Percentiles rank a stretch among this genome's conserved stretches.
These are phyloP conservation scores for Xerocomus cyaneibrunnescens DNA, from an alignment of 1,284 basidiomycete genomes.

Conservation along the genomic window DNA sequence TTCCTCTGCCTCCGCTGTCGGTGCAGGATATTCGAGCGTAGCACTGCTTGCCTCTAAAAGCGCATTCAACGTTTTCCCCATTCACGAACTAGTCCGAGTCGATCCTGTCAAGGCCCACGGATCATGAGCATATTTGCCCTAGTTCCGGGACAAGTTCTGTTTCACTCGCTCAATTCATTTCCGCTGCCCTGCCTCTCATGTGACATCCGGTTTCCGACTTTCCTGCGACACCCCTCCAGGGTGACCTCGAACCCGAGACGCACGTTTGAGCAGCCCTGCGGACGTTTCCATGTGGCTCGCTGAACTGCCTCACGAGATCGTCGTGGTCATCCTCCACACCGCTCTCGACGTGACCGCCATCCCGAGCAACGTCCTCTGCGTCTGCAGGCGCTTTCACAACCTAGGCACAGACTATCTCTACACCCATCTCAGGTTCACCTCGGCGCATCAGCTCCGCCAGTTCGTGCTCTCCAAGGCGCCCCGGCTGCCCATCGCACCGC, in stretches of 20 bases:
- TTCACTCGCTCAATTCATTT: background rate
- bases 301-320: slow-evolving; percentile 29
- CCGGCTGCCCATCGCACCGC: slow-evolving; percentile 14
- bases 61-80: background rate
- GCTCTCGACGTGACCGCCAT: slow-evolving; percentile 10
- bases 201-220: slow-evolving; percentile 8
- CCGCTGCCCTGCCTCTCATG: background rate
- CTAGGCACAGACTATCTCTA: slow-evolving; percentile 29
- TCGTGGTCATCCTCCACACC: slow-evolving; percentile 16
- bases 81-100: background rate
- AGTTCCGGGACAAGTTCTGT: background rate
- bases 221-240: background rate
- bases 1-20: too few species aligned
- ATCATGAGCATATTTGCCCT: background rate
- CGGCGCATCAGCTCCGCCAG: slow-evolving; percentile 11
- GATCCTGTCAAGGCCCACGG: background rate
- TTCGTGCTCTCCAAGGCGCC: slow-evolving; percentile 22
- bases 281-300: slow-evolving; percentile 12
- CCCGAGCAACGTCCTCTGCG: slow-evolving; percentile 20
- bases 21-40: background rate
- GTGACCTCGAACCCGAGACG: background rate
- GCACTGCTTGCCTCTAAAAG: background rate
- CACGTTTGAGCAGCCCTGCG: background rate
- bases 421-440: slow-evolving; percentile 29
- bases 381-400: slow-evolving; percentile 17